phyloP scores from a whole-genome alignment of 257 asterid genomes.

The Prunella vulgaris region DNA sequence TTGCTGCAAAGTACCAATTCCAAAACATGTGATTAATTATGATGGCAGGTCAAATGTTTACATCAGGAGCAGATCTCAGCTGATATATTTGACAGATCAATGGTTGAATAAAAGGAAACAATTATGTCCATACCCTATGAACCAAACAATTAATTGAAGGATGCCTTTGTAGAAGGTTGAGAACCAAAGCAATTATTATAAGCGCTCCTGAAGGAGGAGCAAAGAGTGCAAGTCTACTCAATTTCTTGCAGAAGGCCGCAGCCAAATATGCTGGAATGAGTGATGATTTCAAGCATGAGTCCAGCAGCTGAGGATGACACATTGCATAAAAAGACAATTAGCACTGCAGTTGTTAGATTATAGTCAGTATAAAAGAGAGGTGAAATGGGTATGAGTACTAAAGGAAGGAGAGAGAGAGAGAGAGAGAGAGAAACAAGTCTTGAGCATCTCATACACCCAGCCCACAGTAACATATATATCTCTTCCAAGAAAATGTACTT shows the following conservation, averaged over 20 bases:
- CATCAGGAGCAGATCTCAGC: conserved; percentile 7
- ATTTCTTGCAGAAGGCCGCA: conserved; percentile 86
- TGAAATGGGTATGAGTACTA: not conserved
- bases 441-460: not conserved
- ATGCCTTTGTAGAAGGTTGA: conserved; percentile 85
- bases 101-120: conserved; percentile 11
- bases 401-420: not conserved
- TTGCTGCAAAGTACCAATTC: not conserved
- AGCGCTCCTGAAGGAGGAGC: conserved; percentile 87
- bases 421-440: not conserved
- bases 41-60: not conserved
- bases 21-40: not conserved
- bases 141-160: conserved; percentile 89
- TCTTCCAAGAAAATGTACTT: too few relatives aligned
- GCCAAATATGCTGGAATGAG: conserved; percentile 97
- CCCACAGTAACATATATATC: too few relatives aligned
- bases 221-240: conserved; percentile 76
- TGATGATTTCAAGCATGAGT: conserved; percentile 87
- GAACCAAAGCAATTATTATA: conserved; percentile 72
- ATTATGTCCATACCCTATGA: conserved; percentile 48
- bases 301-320: conserved; percentile 66
- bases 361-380: not conserved
- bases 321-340: conserved; percentile 6
- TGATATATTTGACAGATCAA: not conserved
- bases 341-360: not conserved